A percentile compares a stretch with the other conserved stretches of the same genome.
Conservation (phyloP, 2,329 filamentous ascomycete genomes). For the Aaosphaeria pasadenensis region DNA sequence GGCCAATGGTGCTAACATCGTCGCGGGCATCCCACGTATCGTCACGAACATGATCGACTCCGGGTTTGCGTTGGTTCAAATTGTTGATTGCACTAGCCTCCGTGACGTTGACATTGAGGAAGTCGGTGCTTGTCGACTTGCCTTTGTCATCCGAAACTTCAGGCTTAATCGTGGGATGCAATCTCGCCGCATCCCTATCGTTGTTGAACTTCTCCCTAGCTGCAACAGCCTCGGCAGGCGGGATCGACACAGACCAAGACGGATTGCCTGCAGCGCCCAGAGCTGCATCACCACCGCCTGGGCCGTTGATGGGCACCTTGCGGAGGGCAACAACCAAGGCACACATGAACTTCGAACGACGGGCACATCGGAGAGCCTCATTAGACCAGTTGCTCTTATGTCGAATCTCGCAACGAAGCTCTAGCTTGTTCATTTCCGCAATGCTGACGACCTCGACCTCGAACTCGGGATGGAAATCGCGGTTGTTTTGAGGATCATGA, state of each 20-base stretch:
- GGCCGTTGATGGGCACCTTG: slow-evolving; percentile 80
- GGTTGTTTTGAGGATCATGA: slow-evolving; percentile 74
- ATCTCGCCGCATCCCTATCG: slow-evolving; percentile 60
- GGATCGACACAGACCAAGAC: slow-evolving; percentile 73
- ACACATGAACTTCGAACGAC: slow-evolving; percentile 95
- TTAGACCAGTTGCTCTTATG: slow-evolving; percentile 72
- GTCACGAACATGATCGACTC: slow-evolving; percentile 43
- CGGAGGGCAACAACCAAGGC: slow-evolving; percentile 81
- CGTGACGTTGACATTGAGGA: slow-evolving; percentile 20
- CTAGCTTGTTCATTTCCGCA: slow-evolving; percentile 82
- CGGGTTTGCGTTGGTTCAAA: slow-evolving; percentile 44
- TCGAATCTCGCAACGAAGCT: slow-evolving; percentile 77
- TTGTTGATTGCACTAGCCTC: slow-evolving; percentile 43
- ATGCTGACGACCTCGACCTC: slow-evolving; percentile 75
- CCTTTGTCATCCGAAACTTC: slow-evolving; percentile 22
- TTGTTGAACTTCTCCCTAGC: slow-evolving; percentile 53
- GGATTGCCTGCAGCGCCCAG: slow-evolving; percentile 68
- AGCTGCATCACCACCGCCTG: slow-evolving; percentile 67
- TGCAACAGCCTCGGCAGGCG: slow-evolving; percentile 63
- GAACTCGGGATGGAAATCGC: slow-evolving; percentile 87
- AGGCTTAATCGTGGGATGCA: slow-evolving; percentile 54
- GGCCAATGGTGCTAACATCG: slow-evolving; percentile 34
- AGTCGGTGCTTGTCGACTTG: slow-evolving; percentile 32
- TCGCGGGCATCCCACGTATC: slow-evolving; percentile 44
- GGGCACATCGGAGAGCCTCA: slow-evolving; percentile 73